Evolutionary conservation across 768 basidiomycete genomes (phyloP).

Genomic region (Lactifluus echinatus): DNA sequence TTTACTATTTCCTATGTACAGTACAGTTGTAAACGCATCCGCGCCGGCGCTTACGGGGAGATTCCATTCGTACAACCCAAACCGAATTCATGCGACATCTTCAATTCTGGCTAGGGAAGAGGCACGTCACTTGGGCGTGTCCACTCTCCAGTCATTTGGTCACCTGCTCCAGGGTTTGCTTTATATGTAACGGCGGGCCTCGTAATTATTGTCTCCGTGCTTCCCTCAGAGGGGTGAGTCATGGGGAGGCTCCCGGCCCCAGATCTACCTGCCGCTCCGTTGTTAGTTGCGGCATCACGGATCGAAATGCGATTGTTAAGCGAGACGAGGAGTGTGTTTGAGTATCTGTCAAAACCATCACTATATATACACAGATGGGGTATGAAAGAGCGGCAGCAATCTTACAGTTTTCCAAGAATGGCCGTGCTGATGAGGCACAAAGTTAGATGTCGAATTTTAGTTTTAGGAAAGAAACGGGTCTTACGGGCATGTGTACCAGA

Average conservation of each 20-base stretch:
- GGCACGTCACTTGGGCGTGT: too few species aligned
- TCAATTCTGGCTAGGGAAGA: too few species aligned
- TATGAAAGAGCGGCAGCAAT: not conserved
- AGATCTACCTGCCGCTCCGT: not conserved
- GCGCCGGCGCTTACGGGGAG: not conserved
- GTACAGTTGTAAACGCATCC: not conserved
- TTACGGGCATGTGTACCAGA: constrained; percentile 10
- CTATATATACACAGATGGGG: not conserved
- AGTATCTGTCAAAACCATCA: not conserved
- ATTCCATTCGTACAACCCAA: not conserved
- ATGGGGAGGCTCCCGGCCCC: not conserved
- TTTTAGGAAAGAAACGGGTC: not conserved
- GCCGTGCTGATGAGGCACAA: not conserved
- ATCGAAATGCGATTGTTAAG: constrained; percentile 7
- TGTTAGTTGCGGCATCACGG: not conserved
- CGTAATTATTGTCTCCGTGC: not conserved
- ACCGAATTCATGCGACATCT: too few species aligned
- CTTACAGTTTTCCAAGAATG: constrained; percentile 3
- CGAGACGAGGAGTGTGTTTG: not conserved
- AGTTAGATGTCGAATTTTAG: not conserved
- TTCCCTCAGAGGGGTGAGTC: too few species aligned
- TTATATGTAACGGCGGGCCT: not conserved
- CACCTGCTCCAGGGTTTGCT: too few species aligned
- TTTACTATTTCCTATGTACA: not conserved
- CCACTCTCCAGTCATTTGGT: too few species aligned